Base-by-base conservation (phyloP, 2,329 filamentous ascomycete species). In the Cercospora brassicicola region DNA sequence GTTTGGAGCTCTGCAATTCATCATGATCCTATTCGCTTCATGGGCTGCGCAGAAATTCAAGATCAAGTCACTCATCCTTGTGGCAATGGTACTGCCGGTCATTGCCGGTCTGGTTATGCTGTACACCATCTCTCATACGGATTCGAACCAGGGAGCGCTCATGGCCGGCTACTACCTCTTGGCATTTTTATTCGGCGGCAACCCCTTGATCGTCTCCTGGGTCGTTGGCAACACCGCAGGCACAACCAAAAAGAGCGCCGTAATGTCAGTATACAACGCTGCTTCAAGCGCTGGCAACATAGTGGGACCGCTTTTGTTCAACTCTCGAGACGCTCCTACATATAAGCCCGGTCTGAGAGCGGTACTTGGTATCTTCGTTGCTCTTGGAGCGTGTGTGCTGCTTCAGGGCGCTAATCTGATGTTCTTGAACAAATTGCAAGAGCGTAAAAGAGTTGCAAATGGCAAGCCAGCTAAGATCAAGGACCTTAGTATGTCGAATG, bases 181-280 rank as follows among this genome's bases (percentile, higher is more conserved):
- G 0, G 86, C 88, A 0, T 91, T 90, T 76, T 79, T 91, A 8
- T 91, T 88, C 69, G 88, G 87, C 0, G 87, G 85, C 1, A 90
- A 89, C 72, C 89, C 89, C 0, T 80, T 91, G 9, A 85, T 90
- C 28, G 86, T 91, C 0, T 84, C 87, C 0, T 92, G 89, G 89
- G 88, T 91, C 66, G 84, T 91, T 5, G 87, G 85, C 7, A 91
- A 91, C 76, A 90, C 88, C 0, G 89, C 83, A 0, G 90, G 89
- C 6, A 86, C 85, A 15, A 90, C 89, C 2, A 91, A 91, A 78
- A 89, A 89, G 74, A 88, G 87, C 0, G 82, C 86, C 59, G 83
- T 88, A 45, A 88, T 90, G 83, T 86, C 85, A 0, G 78, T 90
- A 0, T 91, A 87, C 81, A 89, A 89, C 72, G 88, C 86, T 0